phyloP scores from a whole-genome alignment of 179 eudicot genomes.

The Corrigiola litoralis region DNA sequence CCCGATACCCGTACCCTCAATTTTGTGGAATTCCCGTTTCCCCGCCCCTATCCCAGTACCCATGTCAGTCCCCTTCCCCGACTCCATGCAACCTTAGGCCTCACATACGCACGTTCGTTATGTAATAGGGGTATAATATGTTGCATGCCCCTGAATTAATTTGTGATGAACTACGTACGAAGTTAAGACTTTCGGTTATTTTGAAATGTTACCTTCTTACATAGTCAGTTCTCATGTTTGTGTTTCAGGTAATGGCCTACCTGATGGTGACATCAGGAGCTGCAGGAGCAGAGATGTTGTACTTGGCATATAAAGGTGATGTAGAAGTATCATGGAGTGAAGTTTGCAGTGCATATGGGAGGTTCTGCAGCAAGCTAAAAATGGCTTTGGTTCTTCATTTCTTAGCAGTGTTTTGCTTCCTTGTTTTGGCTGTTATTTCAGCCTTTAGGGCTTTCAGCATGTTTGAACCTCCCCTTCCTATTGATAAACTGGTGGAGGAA shows the following conservation, averaged over 20 bases:
- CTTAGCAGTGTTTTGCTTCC: constrained; percentile 52
- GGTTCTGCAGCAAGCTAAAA: constrained; percentile 56
- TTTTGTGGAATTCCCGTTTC: too few species aligned
- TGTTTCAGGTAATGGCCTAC: constrained; percentile 81
- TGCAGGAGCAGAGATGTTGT: constrained; percentile 51
- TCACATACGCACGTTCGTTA: too few species aligned
- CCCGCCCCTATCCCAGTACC: too few species aligned
- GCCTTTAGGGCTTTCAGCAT: constrained; percentile 59
- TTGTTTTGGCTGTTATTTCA: constrained; percentile 57
- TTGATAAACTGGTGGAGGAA: constrained; percentile 35
- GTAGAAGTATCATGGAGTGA: constrained; percentile 72
- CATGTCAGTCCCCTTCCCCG: too few species aligned
- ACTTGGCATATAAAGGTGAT: constrained; percentile 70
- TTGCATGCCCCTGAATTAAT: too few species aligned
- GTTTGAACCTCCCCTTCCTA: constrained; percentile 54
- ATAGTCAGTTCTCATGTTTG: too few species aligned
- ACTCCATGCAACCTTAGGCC: too few species aligned
- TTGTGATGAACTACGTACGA: too few species aligned
- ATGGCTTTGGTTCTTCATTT: constrained; percentile 53
- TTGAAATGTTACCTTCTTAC: too few species aligned
- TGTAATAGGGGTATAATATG: too few species aligned
- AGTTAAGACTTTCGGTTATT: too few species aligned
- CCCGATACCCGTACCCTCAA: too few species aligned
- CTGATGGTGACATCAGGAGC: constrained; percentile 70
- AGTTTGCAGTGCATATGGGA: constrained; percentile 63